These are phyloP conservation scores for Cenchrus americanus DNA, from an alignment of 176 grass and related monocot genomes.

Conservation along the genomic window DNA sequence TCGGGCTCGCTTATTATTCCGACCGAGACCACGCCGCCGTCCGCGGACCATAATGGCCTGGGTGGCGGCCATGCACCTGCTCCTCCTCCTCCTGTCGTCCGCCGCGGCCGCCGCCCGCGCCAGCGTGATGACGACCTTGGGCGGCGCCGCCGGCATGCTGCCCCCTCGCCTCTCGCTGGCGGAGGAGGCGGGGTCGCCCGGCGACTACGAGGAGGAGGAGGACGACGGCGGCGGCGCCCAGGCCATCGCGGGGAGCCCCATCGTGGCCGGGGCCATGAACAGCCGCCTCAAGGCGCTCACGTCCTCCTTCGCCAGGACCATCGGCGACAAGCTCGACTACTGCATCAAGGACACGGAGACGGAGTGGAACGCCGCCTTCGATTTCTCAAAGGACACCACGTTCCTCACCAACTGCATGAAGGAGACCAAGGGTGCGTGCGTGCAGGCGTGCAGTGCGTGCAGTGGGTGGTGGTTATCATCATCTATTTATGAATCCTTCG, in stretches of 20 bases:
- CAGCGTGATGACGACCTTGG: not conserved
- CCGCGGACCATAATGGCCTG: slow-evolving; percentile 51
- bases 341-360: slow-evolving; percentile 89
- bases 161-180: slow-evolving; percentile 16
- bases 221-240: not conserved
- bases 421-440: slow-evolving; percentile 65
- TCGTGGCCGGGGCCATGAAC: slow-evolving; percentile 62
- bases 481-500: no score
- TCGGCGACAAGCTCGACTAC: slow-evolving; percentile 58
- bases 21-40: not conserved
- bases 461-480: no score
- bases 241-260: slow-evolving; percentile 45
- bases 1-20: no score
- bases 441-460: no score
- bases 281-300: slow-evolving; percentile 65
- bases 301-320: slow-evolving; percentile 48
- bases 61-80: slow-evolving; percentile 34
- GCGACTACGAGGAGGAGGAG: slow-evolving; percentile 32
- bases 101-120: slow-evolving; percentile 13
- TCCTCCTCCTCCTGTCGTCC: not conserved
- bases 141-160: not conserved
- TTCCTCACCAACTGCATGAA: slow-evolving; percentile 82
- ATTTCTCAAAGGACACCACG: slow-evolving; percentile 75
- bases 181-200: not conserved
- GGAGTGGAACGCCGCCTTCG: slow-evolving; percentile 91